Percentiles rank a stretch among this genome's conserved stretches.
Conservation (phyloP, 306 rosid species). For the Crotalaria pallida region DNA sequence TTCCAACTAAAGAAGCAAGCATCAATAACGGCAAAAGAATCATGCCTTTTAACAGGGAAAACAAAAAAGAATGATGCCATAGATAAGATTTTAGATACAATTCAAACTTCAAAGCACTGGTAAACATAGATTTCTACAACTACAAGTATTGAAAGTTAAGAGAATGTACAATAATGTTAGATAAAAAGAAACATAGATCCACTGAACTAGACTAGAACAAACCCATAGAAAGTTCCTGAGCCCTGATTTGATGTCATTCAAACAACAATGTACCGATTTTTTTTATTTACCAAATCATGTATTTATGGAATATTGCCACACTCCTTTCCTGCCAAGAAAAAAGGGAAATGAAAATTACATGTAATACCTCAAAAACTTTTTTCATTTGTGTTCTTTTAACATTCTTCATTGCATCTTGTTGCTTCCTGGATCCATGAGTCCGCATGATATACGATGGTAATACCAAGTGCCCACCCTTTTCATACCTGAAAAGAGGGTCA, state of each 20-base stretch:
- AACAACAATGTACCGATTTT: not conserved
- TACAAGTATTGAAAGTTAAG: not conserved
- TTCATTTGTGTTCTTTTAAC: constrained; percentile 54
- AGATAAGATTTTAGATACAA: not conserved
- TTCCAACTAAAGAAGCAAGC: constrained; percentile 7
- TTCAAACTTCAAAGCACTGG: not conserved
- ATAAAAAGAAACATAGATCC: not conserved
- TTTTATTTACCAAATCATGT: not conserved
- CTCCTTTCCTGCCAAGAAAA: not conserved
- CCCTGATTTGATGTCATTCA: not conserved
- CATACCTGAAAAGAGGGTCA: constrained; percentile 46
- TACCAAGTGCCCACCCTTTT: constrained; percentile 81
- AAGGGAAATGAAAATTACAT: constrained; percentile 14
- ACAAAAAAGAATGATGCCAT: not conserved
- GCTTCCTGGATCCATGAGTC: constrained; percentile 80
- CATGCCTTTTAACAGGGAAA: not conserved
- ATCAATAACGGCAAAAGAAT: not conserved
- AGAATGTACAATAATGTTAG: not conserved
- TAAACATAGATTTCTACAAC: not conserved
- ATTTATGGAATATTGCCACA: not conserved
- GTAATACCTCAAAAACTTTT: constrained; percentile 66
- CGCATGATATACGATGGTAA: constrained; percentile 84
- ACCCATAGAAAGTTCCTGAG: not conserved
- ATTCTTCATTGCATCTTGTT: constrained; percentile 56
- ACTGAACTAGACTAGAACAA: not conserved